These are phyloP conservation scores for Musa schizocarpa DNA, from an alignment of 176 grass and related monocot genomes.

Conservation along the genomic window DNA sequence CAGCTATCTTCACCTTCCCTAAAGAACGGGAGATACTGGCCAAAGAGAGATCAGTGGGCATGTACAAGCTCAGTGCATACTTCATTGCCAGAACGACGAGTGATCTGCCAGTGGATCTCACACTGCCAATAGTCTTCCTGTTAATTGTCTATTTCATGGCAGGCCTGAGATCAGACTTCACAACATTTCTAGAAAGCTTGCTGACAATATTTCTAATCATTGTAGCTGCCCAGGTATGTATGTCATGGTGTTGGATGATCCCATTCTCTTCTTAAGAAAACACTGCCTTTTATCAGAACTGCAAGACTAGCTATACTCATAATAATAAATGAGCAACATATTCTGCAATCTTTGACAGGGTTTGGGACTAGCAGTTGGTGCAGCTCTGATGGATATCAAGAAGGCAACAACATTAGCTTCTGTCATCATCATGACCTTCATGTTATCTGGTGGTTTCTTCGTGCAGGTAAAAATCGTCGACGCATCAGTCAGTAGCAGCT, in stretches of 20 bases:
- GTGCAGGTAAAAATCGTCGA: conserved; percentile 42
- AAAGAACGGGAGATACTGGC: conserved; percentile 96
- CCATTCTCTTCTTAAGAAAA: neutral
- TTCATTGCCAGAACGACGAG: conserved; percentile 93
- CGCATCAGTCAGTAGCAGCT: neutral
- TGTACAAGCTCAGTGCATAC: conserved; percentile 98
- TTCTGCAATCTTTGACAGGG: conserved; percentile 33
- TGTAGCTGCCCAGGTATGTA: conserved; percentile 96
- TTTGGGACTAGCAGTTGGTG: conserved; percentile 78
- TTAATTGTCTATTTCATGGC: conserved; percentile 97
- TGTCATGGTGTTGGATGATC: neutral
- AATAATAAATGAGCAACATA: neutral
- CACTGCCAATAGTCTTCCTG: conserved; percentile 77
- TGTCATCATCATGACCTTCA: conserved; percentile 96
- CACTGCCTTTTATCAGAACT: neutral
- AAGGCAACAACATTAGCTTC: conserved; percentile 97
- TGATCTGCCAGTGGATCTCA: conserved; percentile 88
- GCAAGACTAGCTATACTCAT: neutral
- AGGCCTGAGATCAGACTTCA: conserved; percentile 49
- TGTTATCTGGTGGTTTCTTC: conserved; percentile 94
- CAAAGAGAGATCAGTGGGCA: conserved; percentile 88
- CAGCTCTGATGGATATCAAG: conserved; percentile 74
- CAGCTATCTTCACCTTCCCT: conserved; percentile 95
- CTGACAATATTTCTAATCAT: conserved; percentile 86
- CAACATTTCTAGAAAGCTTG: conserved; percentile 60